phyloP scores from a whole-genome alignment of 352 stramenopile genomes.

The Lagenidium sp. region DNA sequence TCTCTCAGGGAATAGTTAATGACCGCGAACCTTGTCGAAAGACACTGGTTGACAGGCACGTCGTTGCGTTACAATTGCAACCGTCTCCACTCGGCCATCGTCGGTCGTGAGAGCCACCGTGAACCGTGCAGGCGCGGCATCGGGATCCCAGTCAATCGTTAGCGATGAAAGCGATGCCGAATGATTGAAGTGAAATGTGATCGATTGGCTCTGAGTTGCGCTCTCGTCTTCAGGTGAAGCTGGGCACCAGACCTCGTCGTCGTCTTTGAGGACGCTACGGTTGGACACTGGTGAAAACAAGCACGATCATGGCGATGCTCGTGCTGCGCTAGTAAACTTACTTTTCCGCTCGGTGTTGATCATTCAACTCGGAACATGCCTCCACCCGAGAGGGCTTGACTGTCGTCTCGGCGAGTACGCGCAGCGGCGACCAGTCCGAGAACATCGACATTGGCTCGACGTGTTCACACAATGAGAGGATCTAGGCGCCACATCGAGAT shows the following conservation, averaged over 20 bases:
- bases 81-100: constrained; percentile 7
- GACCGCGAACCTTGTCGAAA: constrained; percentile 11
- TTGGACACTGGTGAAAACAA: too few relatives aligned
- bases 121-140: constrained; percentile 6
- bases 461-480: constrained; percentile 46
- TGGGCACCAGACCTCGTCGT: too few relatives aligned
- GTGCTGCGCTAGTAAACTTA: constrained; percentile 15
- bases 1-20: too few relatives aligned
- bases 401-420: constrained; percentile 31
- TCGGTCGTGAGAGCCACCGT: constrained; percentile 9
- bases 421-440: constrained; percentile 65
- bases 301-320: not conserved
- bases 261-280: too few relatives aligned
- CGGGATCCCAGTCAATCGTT: constrained; percentile 9
- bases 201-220: constrained; percentile 4
- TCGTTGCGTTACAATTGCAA: constrained; percentile 11
- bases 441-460: constrained; percentile 68
- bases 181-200: constrained; percentile 16
- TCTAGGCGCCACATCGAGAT: constrained; percentile 15
- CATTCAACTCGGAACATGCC: constrained; percentile 49
- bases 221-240: too few relatives aligned
- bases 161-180: constrained; percentile 6
- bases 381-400: constrained; percentile 35
- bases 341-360: constrained; percentile 38
- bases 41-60: constrained; percentile 6